A percentile compares a stretch with the other conserved stretches of the same genome.
phyloP scores from a whole-genome alignment of 176 grass and related monocot species.

The Calamus simplicifolius region DNA sequence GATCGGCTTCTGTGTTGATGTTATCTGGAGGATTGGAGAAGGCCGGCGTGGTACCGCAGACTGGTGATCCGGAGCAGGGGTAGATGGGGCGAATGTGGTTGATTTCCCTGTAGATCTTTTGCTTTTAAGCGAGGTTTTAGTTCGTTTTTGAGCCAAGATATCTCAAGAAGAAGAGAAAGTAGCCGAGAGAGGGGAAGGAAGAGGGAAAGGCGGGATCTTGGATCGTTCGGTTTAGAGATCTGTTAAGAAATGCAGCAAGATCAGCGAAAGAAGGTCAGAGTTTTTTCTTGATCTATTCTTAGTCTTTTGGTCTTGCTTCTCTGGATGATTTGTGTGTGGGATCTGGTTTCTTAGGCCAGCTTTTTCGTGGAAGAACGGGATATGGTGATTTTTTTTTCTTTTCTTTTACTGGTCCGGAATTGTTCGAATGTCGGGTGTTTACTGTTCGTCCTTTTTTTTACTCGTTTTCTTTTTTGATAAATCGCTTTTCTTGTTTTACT shows the following conservation, averaged over 20 bases:
- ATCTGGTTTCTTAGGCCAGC: constrained; percentile 5
- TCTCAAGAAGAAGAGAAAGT: neutral
- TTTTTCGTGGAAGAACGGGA: neutral
- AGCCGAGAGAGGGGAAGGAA: neutral
- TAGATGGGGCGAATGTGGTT: constrained; percentile 34
- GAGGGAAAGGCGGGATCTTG: constrained; percentile 8
- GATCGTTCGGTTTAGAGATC: neutral
- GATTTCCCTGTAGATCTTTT: constrained; percentile 4
- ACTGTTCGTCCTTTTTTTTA: too few relatives aligned
- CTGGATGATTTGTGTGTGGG: neutral
- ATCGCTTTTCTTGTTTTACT: too few relatives aligned
- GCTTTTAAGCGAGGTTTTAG: constrained; percentile 1
- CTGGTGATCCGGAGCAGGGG: constrained; percentile 15
- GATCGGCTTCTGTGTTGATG: constrained; percentile 17
- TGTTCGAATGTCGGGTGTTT: too few relatives aligned
- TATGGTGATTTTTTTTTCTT: constrained; percentile 1
- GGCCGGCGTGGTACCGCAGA: neutral
- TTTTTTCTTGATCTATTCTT: constrained; percentile 11
- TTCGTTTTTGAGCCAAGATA: neutral
- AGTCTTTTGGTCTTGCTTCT: neutral
- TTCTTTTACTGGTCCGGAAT: too few relatives aligned
- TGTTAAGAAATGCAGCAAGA: constrained; percentile 33
- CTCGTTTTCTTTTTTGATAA: too few relatives aligned
- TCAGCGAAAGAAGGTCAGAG: constrained; percentile 38
- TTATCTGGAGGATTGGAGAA: constrained; percentile 13